Percentiles rank a stretch among this genome's conserved stretches.
phyloP scores from a whole-genome alignment of 73 alveolate genomes.

The Paramecium tetraurelia region DNA sequence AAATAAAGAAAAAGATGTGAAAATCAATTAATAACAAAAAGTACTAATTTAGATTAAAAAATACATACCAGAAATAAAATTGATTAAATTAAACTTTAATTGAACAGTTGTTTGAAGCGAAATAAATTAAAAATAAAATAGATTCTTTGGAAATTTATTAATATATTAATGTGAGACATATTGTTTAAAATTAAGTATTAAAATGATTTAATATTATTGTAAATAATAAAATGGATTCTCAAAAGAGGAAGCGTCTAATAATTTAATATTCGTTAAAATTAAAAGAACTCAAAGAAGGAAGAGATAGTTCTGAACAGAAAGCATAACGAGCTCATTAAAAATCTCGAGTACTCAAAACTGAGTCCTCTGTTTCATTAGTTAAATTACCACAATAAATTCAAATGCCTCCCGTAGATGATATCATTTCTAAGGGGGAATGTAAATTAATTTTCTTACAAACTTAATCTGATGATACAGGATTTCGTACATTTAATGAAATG shows the following conservation, averaged over 20 bases:
- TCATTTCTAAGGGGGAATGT: neutral
- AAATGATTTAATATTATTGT: neutral
- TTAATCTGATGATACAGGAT: constrained; percentile 2
- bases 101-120: neutral
- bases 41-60: neutral
- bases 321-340: neutral
- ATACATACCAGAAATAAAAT: neutral
- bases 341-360: constrained; percentile 24
- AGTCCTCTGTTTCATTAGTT: neutral
- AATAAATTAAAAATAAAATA: no score
- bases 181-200: neutral
- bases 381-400: neutral
- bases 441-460: constrained; percentile 2
- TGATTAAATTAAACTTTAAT: neutral
- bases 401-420: constrained; percentile 31
- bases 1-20: no score
- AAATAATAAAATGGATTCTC: constrained; percentile 34
- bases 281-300: constrained; percentile 30
- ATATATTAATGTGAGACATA: neutral
- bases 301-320: neutral
- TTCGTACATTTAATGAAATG: constrained; percentile 39
- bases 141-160: neutral
- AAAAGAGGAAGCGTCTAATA: constrained; percentile 8
- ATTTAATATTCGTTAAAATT: neutral
- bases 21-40: neutral